A percentile compares a stretch with the other conserved stretches of the same genome.
Evolutionary conservation across 2,329 filamentous ascomycete species (phyloP).

Genomic region (Exophiala sp.): DNA sequence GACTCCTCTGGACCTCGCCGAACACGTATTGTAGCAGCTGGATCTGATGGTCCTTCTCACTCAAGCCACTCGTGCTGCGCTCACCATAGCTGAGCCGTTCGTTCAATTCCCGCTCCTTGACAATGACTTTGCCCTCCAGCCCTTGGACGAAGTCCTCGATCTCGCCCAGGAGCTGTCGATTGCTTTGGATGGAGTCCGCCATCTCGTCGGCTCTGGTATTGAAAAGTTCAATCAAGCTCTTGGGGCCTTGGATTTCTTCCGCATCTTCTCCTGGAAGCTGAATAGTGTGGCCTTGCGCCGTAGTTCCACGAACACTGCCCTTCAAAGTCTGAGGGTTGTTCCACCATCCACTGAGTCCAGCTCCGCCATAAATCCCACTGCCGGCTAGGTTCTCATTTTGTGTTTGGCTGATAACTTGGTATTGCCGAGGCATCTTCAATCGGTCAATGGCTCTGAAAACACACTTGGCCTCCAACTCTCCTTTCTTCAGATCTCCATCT

Average conservation of each 20-base stretch:
- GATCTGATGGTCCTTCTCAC: constrained; percentile 43
- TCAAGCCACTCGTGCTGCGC: constrained; percentile 36
- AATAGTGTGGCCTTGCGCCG: constrained; percentile 37
- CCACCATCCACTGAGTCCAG: constrained; percentile 30
- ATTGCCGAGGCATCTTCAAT: constrained; percentile 61
- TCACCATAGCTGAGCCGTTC: constrained; percentile 55
- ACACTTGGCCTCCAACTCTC: constrained; percentile 63
- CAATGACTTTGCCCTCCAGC: constrained; percentile 49
- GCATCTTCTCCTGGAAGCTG: constrained; percentile 45
- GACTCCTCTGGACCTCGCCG: constrained; percentile 59
- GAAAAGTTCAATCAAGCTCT: constrained; percentile 60
- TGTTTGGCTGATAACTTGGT: constrained; percentile 44
- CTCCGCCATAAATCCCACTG: constrained; percentile 20
- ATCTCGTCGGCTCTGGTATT: constrained; percentile 59
- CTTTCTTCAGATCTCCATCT: constrained; percentile 52
- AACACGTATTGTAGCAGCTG: constrained; percentile 47
- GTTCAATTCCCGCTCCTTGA: constrained; percentile 39
- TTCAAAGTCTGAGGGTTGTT: constrained; percentile 30
- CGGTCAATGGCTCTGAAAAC: constrained; percentile 70
- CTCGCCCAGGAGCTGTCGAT: constrained; percentile 55
- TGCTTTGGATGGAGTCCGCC: constrained; percentile 51
- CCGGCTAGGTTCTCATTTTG: constrained; percentile 23
- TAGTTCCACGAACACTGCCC: constrained; percentile 32
- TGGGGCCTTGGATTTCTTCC: constrained; percentile 43
- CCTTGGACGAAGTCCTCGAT: constrained; percentile 61